Base-by-base conservation (phyloP, 2,329 filamentous ascomycete species). In the Leptographium lundbergii region DNA sequence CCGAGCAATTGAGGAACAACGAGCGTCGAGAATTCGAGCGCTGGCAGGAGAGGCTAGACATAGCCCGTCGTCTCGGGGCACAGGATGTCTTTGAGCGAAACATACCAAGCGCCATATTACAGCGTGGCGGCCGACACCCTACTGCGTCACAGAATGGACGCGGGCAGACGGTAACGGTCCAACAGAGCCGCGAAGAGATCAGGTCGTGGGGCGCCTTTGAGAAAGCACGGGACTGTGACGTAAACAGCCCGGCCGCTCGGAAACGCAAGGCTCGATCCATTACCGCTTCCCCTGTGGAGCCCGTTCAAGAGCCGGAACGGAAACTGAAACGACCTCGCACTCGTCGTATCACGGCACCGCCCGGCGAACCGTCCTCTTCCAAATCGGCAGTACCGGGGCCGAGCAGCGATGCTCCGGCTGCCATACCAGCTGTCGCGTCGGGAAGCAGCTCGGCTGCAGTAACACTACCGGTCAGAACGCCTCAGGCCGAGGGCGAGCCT, bases 181-280 rank as follows among this genome's bases (percentile, higher is more conserved):
- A 83, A 45, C 88, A 95, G 70, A 88, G 87, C 9, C 75, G 85
- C 50, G 91, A 96, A 65, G 91, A 95, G 70, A 79, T 87, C 58
- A 80, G 85, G 60, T 90, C 92, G 4, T 96, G 92, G 94, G 89
- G 91, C 62, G 90, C 88, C 24, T 86, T 97, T 63, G 91, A 96
- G 65, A 88, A 86, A 69, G 91, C 89, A 51, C 81, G 89, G 63
- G 86, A 91, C 61, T 79, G 81, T 22, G 80, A 87, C 25, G 70
- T 74, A 52, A 70, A 73, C 32, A 71, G 67, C 57, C 69, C 73
- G 53, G 78, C 74, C 62, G 75, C 77, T 57, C 84, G 88, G 61
- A 91, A 96, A 73, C 84, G 91, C 57, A 94, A 90, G 68, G 75
- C 78, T 9, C 76, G 79, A 47, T 95, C 90, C 4, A 76, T 80